Conservation (phyloP, 225 moss, liverwort and hornwort genomes). For the Bryum argenteum region DNA sequence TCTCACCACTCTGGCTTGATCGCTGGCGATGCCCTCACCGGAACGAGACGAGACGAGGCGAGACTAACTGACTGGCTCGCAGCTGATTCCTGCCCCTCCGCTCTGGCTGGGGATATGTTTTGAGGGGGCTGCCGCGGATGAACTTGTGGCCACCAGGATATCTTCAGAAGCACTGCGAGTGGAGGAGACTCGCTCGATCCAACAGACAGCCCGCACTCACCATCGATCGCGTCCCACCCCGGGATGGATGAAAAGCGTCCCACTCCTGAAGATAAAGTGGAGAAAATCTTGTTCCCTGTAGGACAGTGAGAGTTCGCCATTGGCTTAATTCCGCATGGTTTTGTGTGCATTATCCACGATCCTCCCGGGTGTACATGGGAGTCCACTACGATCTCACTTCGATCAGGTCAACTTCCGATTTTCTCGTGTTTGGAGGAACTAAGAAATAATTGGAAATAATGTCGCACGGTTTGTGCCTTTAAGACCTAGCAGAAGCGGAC, state of each 20-base stretch:
- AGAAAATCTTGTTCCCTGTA: neutral
- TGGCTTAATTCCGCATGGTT: constrained; percentile 14
- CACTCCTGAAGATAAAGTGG: constrained; percentile 27
- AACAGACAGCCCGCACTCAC: constrained; percentile 19
- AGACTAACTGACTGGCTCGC: neutral
- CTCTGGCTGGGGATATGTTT: constrained; percentile 14
- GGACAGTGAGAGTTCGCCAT: constrained; percentile 25
- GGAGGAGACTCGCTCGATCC: constrained; percentile 38
- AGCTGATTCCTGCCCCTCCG: constrained; percentile 4
- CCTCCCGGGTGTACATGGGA: neutral
- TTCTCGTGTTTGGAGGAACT: too few relatives aligned
- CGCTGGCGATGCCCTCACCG: constrained; percentile 2
- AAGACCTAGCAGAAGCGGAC: too few relatives aligned
- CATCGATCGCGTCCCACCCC: constrained; percentile 13
- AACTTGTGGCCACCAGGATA: constrained; percentile 31
- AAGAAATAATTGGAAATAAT: too few relatives aligned
- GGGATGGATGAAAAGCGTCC: constrained; percentile 27
- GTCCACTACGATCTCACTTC: too few relatives aligned
- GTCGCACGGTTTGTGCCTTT: too few relatives aligned
- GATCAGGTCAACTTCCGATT: too few relatives aligned
- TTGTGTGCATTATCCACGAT: constrained; percentile 35
- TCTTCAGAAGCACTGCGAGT: constrained; percentile 44
- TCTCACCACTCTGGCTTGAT: neutral
- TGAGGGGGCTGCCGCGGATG: constrained; percentile 32
- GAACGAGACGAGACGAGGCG: too few relatives aligned